Evolutionary conservation across 169 alveolate species (phyloP).

Genomic region (Miamiensis avidus): DNA sequence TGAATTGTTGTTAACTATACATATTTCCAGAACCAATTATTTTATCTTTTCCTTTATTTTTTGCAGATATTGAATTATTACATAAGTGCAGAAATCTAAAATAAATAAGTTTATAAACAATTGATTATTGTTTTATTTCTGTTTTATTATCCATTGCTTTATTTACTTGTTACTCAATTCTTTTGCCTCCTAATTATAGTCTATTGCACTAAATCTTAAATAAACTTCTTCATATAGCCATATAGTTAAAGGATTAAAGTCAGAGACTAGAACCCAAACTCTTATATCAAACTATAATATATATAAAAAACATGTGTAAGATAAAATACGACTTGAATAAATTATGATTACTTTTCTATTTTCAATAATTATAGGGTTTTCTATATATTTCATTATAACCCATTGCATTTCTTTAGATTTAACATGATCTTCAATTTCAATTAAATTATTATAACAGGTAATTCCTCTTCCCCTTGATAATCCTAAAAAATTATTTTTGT

Average conservation of each 20-base stretch:
- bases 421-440: slow-evolving; percentile 69
- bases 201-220: slow-evolving; percentile 80
- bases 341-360: slow-evolving; percentile 58
- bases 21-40: slow-evolving; percentile 76
- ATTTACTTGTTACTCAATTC: slow-evolving; percentile 51
- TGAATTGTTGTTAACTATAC: slow-evolving; percentile 73
- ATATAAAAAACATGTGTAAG: slow-evolving; percentile 1
- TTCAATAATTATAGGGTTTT: slow-evolving; percentile 75
- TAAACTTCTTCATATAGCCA: slow-evolving; percentile 81
- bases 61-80: slow-evolving; percentile 78
- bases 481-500: slow-evolving; percentile 55
- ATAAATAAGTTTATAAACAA: too few relatives aligned
- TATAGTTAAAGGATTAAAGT: slow-evolving; percentile 81
- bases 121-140: slow-evolving; percentile 24
- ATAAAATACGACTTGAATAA: slow-evolving; percentile 36
- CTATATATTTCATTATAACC: slow-evolving; percentile 81
- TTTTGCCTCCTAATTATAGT: slow-evolving; percentile 51
- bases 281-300: slow-evolving; percentile 71
- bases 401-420: slow-evolving; percentile 62
- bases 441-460: slow-evolving; percentile 62
- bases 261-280: slow-evolving; percentile 83
- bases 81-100: slow-evolving; percentile 67
- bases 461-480: slow-evolving; percentile 86
- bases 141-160: background rate
- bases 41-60: slow-evolving; percentile 59